These are phyloP conservation scores for Arthroderma sp. DNA, from an alignment of 2,329 filamentous ascomycete genomes.

Conservation along the genomic window DNA sequence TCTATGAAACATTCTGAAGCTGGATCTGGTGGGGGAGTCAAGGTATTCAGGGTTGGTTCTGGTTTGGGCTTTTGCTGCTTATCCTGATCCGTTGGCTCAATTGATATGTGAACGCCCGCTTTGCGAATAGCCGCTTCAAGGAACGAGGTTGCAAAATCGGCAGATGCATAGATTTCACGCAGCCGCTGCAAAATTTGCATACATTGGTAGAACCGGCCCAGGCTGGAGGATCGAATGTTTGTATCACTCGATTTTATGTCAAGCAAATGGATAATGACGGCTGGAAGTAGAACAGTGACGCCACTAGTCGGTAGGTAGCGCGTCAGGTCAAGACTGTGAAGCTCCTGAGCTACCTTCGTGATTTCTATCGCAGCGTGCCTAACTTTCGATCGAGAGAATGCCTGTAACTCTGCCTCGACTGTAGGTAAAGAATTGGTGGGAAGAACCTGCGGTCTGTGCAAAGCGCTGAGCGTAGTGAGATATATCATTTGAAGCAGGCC, in stretches of 20 bases:
- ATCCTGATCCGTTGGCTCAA: constrained; percentile 17
- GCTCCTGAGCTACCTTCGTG: constrained; percentile 66
- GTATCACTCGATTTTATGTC: constrained; percentile 77
- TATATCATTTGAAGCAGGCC: constrained; percentile 91
- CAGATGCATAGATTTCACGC: constrained; percentile 79
- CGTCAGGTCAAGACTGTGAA: constrained; percentile 62
- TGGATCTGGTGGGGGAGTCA: constrained; percentile 33
- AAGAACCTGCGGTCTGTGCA: constrained; percentile 83
- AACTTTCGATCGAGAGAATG: constrained; percentile 70
- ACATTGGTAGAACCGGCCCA: constrained; percentile 76
- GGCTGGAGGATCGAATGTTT: constrained; percentile 57
- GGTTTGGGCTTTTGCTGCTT: background rate
- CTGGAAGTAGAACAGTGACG: constrained; percentile 79
- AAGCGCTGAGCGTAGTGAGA: constrained; percentile 76
- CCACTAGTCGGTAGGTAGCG: constrained; percentile 76
- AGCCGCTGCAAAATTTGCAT: constrained; percentile 84
- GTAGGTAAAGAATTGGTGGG: constrained; percentile 52
- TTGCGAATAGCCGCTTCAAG: constrained; percentile 85
- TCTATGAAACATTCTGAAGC: constrained; percentile 19
- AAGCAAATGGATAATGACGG: constrained; percentile 85
- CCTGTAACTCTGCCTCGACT: constrained; percentile 58
- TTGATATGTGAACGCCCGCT: constrained; percentile 60
- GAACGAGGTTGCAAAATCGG: constrained; percentile 93
- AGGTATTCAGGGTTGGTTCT: constrained; percentile 17
- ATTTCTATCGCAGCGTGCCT: constrained; percentile 75